phyloP scores from a whole-genome alignment of 1,284 basidiomycete species.

The Volvariella surrecta region DNA sequence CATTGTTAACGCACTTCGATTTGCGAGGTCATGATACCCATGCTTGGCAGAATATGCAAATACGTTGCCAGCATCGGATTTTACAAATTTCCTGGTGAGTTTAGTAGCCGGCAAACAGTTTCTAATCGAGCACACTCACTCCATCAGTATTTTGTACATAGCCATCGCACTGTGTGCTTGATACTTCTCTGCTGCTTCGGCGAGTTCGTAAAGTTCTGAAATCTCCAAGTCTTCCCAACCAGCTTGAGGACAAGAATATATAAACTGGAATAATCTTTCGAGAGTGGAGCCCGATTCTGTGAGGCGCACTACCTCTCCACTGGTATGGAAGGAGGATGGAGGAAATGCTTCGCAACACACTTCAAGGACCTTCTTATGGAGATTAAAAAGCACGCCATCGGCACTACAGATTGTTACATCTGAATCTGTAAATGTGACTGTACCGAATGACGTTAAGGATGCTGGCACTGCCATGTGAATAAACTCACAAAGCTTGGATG shows the following conservation, averaged over 20 bases:
- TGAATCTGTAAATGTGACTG: too few relatives aligned
- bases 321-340: too few relatives aligned
- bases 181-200: conserved; percentile 14
- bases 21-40: background rate
- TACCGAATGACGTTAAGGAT: too few relatives aligned
- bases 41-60: conserved; percentile 3
- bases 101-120: too few relatives aligned
- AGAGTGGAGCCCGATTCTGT: conserved; percentile 7
- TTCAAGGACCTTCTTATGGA: too few relatives aligned
- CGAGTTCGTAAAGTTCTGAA: conserved; percentile 5
- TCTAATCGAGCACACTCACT: conserved; percentile 5
- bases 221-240: conserved; percentile 8
- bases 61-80: conserved; percentile 2
- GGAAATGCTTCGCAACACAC: too few relatives aligned
- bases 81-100: background rate
- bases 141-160: conserved; percentile 9
- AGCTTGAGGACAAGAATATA: conserved; percentile 10
- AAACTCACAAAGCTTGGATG: too few relatives aligned
- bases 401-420: too few relatives aligned
- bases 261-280: conserved; percentile 11
- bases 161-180: conserved; percentile 11
- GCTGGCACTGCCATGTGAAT: too few relatives aligned
- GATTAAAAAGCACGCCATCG: too few relatives aligned
- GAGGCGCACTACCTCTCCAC: conserved; percentile 7
- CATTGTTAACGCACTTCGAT: background rate